Evolutionary conservation across 768 basidiomycete species (phyloP).

Genomic region (Pulveroboletus sp.): DNA sequence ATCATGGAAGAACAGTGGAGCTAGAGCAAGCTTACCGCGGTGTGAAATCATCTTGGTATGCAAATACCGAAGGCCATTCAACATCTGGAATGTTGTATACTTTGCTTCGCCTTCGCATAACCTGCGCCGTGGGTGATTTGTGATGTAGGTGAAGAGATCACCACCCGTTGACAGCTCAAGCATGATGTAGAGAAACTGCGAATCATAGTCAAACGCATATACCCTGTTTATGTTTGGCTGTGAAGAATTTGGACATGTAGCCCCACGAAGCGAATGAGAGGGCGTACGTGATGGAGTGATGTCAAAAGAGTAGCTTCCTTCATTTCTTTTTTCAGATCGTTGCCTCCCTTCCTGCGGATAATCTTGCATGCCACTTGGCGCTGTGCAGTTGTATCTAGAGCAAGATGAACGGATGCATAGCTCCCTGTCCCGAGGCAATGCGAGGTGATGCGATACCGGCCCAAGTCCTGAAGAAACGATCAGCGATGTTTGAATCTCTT

Average conservation of each 20-base stretch:
- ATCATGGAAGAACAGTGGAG: no score
- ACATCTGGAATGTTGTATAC: conserved; percentile 76
- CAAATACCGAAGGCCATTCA: conserved; percentile 67
- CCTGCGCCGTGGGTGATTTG: conserved; percentile 49
- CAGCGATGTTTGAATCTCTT: background rate
- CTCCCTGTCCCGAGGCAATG: conserved; percentile 79
- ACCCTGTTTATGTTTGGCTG: conserved; percentile 83
- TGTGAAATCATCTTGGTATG: conserved; percentile 73
- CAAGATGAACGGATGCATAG: conserved; percentile 79
- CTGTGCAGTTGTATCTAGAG: conserved; percentile 57
- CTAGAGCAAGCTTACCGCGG: conserved; percentile 48
- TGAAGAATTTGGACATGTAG: background rate
- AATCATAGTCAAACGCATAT: conserved; percentile 61
- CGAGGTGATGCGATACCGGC: conserved; percentile 67
- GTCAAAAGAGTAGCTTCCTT: conserved; percentile 77
- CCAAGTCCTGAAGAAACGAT: conserved; percentile 45
- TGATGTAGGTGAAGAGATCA: conserved; percentile 84
- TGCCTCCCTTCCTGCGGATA: conserved; percentile 56
- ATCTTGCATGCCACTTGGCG: conserved; percentile 84
- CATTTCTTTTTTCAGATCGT: conserved; percentile 48
- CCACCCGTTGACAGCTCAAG: conserved; percentile 83
- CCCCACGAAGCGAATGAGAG: background rate
- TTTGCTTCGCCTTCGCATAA: conserved; percentile 79
- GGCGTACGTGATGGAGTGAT: conserved; percentile 62
- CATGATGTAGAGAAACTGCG: conserved; percentile 74